A percentile compares a stretch with the other conserved stretches of the same genome.
These are phyloP conservation scores for Cladobotryum mycophilum DNA, from an alignment of 2,329 filamentous ascomycete species.

Conservation along the genomic window DNA sequence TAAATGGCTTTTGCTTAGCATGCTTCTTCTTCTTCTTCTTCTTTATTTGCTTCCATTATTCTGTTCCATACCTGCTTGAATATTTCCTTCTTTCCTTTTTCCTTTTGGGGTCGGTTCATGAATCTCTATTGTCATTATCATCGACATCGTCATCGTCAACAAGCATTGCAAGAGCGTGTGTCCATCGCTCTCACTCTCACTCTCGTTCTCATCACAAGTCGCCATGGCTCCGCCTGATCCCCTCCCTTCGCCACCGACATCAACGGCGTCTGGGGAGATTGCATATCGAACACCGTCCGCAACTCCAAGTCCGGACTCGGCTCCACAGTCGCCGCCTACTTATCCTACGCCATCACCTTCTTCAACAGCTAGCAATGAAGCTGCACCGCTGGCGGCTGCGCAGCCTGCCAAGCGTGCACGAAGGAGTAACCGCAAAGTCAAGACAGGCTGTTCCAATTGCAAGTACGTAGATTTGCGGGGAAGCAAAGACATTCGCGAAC, in stretches of 20 bases:
- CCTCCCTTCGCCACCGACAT: neutral
- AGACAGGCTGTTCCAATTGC: constrained; percentile 62
- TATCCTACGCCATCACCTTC: neutral
- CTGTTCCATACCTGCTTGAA: neutral
- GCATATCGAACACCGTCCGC: constrained; percentile 9
- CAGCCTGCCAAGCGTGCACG: constrained; percentile 36
- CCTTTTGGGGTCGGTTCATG: neutral
- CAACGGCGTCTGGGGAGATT: neutral
- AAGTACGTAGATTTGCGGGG: constrained; percentile 45
- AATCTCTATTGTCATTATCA: neutral
- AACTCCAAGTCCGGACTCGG: constrained; percentile 5
- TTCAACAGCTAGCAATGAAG: neutral
- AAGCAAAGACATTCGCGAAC: neutral
- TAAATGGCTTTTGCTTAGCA: neutral
- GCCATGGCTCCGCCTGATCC: constrained; percentile 1
- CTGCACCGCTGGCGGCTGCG: neutral
- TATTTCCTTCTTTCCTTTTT: neutral
- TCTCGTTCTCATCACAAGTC: neutral
- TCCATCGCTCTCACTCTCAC: neutral
- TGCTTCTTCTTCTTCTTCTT: neutral
- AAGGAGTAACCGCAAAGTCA: constrained; percentile 55
- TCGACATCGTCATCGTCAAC: neutral
- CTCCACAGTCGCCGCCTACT: neutral
- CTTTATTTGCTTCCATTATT: neutral
- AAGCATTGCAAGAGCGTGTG: neutral